These are phyloP conservation scores for Geosmithia putterillii DNA, from an alignment of 2,329 filamentous ascomycete species.

Conservation along the genomic window DNA sequence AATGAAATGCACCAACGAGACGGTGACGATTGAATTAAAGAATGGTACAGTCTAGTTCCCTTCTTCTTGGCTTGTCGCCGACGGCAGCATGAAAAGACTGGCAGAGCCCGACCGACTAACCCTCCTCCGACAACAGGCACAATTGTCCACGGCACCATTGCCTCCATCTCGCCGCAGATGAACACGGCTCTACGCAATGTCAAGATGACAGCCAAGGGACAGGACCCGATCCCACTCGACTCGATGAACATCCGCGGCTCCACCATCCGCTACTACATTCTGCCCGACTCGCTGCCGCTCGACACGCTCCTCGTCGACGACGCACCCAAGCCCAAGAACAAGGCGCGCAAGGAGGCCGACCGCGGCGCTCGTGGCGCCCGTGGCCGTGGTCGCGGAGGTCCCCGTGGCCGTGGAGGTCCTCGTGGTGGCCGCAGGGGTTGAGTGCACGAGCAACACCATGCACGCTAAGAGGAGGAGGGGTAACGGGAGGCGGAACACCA, in stretches of 20 bases:
- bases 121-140: slow-evolving; percentile 68
- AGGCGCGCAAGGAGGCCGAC: slow-evolving; percentile 84
- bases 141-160: slow-evolving; percentile 93
- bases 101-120: too few species aligned
- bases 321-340: slow-evolving; percentile 97
- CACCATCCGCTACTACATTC: slow-evolving; percentile 92
- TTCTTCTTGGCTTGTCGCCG: too few species aligned
- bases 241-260: slow-evolving; percentile 95
- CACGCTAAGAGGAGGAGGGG: too few species aligned
- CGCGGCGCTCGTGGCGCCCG: slow-evolving; percentile 41
- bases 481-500: not conserved
- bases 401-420: slow-evolving; percentile 23
- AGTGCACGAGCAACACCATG: not conserved
- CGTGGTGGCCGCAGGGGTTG: slow-evolving; percentile 1
- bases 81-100: too few species aligned
- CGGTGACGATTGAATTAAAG: slow-evolving; percentile 95
- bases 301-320: slow-evolving; percentile 96
- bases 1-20: slow-evolving; percentile 99
- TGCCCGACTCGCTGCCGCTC: slow-evolving; percentile 87
- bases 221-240: slow-evolving; percentile 79
- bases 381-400: slow-evolving; percentile 34
- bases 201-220: slow-evolving; percentile 87
- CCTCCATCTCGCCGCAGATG: slow-evolving; percentile 95
- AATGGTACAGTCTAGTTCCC: slow-evolving; percentile 54
- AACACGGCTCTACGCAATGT: slow-evolving; percentile 92